Evolutionary conservation across 2,329 filamentous ascomycete species (phyloP).

Genomic region (Fusarium beomiforme): DNA sequence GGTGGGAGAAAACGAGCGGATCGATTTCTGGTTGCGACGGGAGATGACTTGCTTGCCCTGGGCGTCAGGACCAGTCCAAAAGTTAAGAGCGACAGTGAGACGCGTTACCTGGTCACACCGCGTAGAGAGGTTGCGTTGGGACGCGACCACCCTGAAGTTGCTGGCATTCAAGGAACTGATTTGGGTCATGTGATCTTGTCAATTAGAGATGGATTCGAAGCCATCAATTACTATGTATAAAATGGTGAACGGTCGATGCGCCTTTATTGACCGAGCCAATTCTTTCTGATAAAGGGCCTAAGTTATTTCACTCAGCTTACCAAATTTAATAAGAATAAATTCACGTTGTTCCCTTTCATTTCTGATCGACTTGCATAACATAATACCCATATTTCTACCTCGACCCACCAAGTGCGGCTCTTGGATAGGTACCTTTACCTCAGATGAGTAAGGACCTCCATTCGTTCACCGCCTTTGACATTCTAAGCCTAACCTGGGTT

Average conservation of each 20-base stretch:
- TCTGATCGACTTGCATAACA: background rate
- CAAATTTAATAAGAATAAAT: background rate
- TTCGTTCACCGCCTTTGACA: conserved; percentile 13
- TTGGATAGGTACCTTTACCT: no score
- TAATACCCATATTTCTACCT: background rate
- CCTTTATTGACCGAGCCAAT: background rate
- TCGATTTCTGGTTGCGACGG: conserved; percentile 38
- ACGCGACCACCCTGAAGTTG: conserved; percentile 20
- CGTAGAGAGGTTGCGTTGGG: conserved; percentile 44
- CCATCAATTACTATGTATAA: no score
- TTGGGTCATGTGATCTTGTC: conserved; percentile 14
- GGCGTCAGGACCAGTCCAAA: conserved; percentile 26
- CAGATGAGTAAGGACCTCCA: background rate
- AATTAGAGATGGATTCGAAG: background rate
- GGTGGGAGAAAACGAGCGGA: conserved; percentile 39
- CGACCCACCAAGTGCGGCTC: conserved; percentile 24
- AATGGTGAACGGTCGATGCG: background rate
- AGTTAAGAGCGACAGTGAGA: conserved; percentile 31
- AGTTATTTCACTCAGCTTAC: background rate
- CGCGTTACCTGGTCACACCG: conserved; percentile 43
- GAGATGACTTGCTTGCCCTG: conserved; percentile 32
- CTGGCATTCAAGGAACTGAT: background rate
- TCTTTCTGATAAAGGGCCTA: background rate
- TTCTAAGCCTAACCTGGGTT: conserved; percentile 24
- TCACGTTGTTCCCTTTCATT: background rate